Base-by-base conservation (phyloP, 768 basidiomycete genomes). In the Arthromyces matolae region DNA sequence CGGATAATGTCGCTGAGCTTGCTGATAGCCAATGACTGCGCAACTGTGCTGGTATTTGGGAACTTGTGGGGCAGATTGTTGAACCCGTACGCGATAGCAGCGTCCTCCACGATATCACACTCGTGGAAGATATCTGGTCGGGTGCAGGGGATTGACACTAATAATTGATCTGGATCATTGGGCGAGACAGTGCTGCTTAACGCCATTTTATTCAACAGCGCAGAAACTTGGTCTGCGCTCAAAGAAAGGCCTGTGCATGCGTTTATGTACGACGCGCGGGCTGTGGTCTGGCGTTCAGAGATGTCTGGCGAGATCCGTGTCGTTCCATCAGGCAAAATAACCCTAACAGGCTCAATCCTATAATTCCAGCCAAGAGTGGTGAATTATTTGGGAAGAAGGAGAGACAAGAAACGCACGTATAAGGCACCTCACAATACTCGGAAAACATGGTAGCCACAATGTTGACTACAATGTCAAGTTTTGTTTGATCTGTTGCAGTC, bases 381-480 rank as follows among this genome's bases (percentile, higher is more conserved):
- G 10, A 24, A 3, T 16, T 8, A 29, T 39, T 12, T 4, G 32
- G 25, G 16, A 23, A 23, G n/a, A 50, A 18, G 38, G 18, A n/a
- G n/a, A n/a, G n/a, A n/a, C n/a, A n/a, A 16, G 24, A 16, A 6
- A 68, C 91, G 54, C 67, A 98, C 94, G 89, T 84, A 80, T 85
- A 97, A 3, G 93, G 90, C 33, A 90, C 82, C 51, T 80, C 80
- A 64, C 90, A 93, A 63, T 99, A 96, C 67, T 98, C 94, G 2
- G 95, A 86, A 69, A 99, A 99, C 94, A 98, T 95, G n/a, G 90
- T 86, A 2, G 87, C 75, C 10, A 99, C 81, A 52, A 98, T 94
- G 65, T 94, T 96, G 39, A 93, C 81, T 43, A 98, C 96, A 40
- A 98, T 94, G 54, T 86, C 84, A 50, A 99, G 81, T 69, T 99